Conservation (phyloP, 2,329 filamentous ascomycete genomes). For the Myriosclerotinia scirpicola region DNA sequence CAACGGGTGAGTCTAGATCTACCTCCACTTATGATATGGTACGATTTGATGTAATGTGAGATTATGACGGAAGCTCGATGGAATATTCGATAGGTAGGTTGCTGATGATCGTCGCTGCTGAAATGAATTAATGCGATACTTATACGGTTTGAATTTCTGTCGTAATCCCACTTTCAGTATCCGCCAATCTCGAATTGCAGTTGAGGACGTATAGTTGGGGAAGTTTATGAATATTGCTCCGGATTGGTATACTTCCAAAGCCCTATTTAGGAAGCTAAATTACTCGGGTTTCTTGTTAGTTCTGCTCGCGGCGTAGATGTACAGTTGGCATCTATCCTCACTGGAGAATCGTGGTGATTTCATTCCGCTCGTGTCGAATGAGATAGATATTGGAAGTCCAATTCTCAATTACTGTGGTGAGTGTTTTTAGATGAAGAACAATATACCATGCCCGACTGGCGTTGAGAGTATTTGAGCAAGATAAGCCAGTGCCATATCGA, state of each 20-base stretch:
- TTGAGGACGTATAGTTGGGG: background rate
- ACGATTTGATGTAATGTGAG: background rate
- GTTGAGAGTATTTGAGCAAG: background rate
- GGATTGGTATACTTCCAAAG: background rate
- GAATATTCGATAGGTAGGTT: background rate
- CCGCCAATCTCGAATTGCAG: background rate
- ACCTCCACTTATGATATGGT: background rate
- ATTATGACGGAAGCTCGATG: background rate
- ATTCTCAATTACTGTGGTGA: background rate
- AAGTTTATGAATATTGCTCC: background rate
- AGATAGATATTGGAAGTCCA: background rate
- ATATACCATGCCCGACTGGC: background rate
- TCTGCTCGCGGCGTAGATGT: background rate
- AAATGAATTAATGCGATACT: background rate
- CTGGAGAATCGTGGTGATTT: background rate
- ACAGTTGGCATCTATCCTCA: background rate
- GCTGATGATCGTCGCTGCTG: background rate
- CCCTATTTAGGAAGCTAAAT: background rate
- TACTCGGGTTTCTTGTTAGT: no score
- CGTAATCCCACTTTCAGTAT: background rate
- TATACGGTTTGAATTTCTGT: background rate
- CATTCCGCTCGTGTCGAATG: background rate
- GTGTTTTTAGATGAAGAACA: background rate
- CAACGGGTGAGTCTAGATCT: background rate
- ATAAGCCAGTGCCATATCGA: background rate